Conservation (phyloP, 225 moss, liverwort and hornwort genomes). For the Bryum argenteum region DNA sequence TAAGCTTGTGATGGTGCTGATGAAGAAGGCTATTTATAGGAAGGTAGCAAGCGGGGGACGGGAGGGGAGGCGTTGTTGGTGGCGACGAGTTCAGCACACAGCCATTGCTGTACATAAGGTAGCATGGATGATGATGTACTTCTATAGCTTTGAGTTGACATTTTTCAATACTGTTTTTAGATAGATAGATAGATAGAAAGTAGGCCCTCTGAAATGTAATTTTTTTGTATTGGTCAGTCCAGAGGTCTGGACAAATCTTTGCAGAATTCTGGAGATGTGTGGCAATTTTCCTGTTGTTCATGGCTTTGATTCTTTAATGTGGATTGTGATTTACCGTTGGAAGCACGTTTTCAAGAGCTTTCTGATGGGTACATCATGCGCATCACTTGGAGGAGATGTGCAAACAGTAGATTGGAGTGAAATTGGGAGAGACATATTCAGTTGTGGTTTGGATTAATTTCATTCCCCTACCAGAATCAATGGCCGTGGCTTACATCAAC, state of each 20-base stretch:
- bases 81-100: constrained; percentile 30
- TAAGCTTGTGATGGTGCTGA: background rate
- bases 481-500: too few relatives aligned
- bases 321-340: too few relatives aligned
- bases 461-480: too few relatives aligned
- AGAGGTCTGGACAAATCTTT: constrained; percentile 37
- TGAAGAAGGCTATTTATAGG: constrained; percentile 13
- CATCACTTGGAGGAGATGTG: too few relatives aligned
- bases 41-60: constrained; percentile 34
- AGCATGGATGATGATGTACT: constrained; percentile 53
- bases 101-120: constrained; percentile 61
- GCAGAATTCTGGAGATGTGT: background rate
- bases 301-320: too few relatives aligned
- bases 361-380: too few relatives aligned
- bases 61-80: constrained; percentile 19
- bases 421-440: too few relatives aligned
- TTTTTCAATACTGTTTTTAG: constrained; percentile 24
- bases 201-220: constrained; percentile 47
- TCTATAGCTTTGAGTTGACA: constrained; percentile 42
- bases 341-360: too few relatives aligned
- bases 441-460: too few relatives aligned
- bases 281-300: too few relatives aligned
- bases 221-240: constrained; percentile 43
- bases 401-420: too few relatives aligned
- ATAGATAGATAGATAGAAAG: constrained; percentile 33